Evolutionary conservation across 495 filamentous ascomycete species (phyloP), one percentile per base, ranked within the genome.

Genomic region (Chlorociboria aeruginascens): DNA sequence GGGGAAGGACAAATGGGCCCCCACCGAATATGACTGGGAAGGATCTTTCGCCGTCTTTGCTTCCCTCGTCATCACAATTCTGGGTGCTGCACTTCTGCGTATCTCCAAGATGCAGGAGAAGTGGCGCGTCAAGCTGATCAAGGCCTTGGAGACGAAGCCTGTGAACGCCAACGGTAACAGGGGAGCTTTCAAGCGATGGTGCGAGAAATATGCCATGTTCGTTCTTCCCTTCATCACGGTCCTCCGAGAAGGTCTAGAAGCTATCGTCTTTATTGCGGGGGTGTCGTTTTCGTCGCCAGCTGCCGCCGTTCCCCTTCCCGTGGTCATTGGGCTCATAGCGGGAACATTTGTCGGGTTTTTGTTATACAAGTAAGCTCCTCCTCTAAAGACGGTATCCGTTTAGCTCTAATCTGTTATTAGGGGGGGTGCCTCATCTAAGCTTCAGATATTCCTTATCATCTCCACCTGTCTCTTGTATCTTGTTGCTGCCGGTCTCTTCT

Each of bases 391-490:
- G 12, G 10, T 11, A 12, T 3, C 12, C 25, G 7, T 14, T 38
- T 14, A 31, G 42, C 1, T 16, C 31, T 56, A 41, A 50, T 51
- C 7, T 32, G 13, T 13, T 20, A n/a, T 12, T 31, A 74, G 71
- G 61, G 65, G 69, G 46, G 72, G 71, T 14, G 65, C 70, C 14
- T 66, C 72, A 7, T 70, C 81, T 8, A 79, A 77, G 28, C 62
- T 94, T 46, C 86, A 90, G 54, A 65, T 83, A 41, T 94, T 94
- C 70, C 66, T 94, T 9, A 77, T 92, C 52, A 60, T 77, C 39
- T 90, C 85, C 3, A 92, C 86, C 7, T 89, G 84, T 58, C 73
- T 92, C 57, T 69, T 94, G 3, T 94, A 94, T 54, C 77, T 94
- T 3, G 81, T 94, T n/a, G 84, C 83, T 11, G 86, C 83, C 8